These are phyloP conservation scores for Fraxinus angustifolia DNA, from an alignment of 305 asterid species.

Conservation along the genomic window DNA sequence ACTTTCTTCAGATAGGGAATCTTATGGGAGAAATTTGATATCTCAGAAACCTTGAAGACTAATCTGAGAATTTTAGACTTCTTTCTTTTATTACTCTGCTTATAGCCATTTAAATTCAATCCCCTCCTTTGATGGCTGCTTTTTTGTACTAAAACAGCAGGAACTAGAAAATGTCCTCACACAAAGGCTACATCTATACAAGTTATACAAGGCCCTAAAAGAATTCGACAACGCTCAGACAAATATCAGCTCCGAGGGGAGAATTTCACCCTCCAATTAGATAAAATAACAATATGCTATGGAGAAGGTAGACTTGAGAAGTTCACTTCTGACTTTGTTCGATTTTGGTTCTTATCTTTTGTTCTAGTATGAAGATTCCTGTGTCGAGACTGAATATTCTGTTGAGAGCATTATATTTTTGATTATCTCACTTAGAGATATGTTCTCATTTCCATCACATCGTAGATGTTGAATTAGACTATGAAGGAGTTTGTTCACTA, in stretches of 20 bases:
- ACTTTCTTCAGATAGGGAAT: not conserved
- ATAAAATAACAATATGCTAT: slow-evolving; percentile 15
- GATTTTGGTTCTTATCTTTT: slow-evolving; percentile 62
- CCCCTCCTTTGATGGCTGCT: not conserved
- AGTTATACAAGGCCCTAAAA: slow-evolving; percentile 13
- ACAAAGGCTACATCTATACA: slow-evolving; percentile 20
- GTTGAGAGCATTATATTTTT: slow-evolving; percentile 78
- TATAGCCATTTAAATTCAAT: not conserved
- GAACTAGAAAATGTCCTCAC: slow-evolving; percentile 5
- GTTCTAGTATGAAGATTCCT: slow-evolving; percentile 59
- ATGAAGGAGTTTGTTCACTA: slow-evolving; percentile 70
- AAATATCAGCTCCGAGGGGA: slow-evolving; percentile 19
- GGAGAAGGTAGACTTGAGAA: slow-evolving; percentile 23
- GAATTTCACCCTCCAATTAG: slow-evolving; percentile 11
- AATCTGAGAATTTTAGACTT: not conserved
- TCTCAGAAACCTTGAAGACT: not conserved
- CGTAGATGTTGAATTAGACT: slow-evolving; percentile 90
- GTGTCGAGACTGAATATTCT: slow-evolving; percentile 68
- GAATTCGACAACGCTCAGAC: not conserved
- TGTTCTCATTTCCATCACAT: slow-evolving; percentile 54
- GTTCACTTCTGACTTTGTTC: slow-evolving; percentile 40
- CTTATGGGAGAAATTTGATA: not conserved
- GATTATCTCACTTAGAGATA: slow-evolving; percentile 43
- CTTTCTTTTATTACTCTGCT: not conserved
- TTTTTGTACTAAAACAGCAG: slow-evolving; percentile 1